Percentiles rank a stretch among this genome's conserved stretches.
Conservation (phyloP, 129 eudicot species). For the Chrysanthemum makinoi region DNA sequence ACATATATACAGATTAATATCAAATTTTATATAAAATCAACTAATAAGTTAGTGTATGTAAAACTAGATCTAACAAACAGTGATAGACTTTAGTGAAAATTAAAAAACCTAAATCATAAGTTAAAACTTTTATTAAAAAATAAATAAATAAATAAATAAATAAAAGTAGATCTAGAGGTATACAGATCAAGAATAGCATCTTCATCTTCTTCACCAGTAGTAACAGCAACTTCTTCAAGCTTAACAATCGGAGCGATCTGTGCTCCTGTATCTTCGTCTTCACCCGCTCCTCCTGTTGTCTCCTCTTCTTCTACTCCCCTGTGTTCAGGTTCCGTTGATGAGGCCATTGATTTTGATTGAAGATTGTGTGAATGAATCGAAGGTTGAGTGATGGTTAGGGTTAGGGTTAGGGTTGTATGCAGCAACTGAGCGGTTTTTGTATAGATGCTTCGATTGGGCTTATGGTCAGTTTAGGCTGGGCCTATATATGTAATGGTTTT, state of each 20-base stretch:
- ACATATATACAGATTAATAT: too few species aligned
- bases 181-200: slow-evolving; percentile 78
- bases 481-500: too few species aligned
- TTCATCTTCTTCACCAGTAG: slow-evolving; percentile 82
- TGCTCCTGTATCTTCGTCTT: slow-evolving; percentile 88
- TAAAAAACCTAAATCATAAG: too few species aligned
- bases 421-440: too few species aligned
- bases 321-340: slow-evolving; percentile 58
- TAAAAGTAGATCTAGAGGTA: slow-evolving; percentile 4
- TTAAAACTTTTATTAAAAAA: not conserved
- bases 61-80: too few species aligned
- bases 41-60: too few species aligned
- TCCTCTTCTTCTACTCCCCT: slow-evolving; percentile 62
- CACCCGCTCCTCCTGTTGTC: slow-evolving; percentile 35
- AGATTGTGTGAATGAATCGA: not conserved
- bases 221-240: slow-evolving; percentile 75
- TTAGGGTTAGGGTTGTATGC: too few species aligned
- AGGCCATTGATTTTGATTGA: slow-evolving; percentile 39
- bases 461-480: too few species aligned
- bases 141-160: not conserved
- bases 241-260: slow-evolving; percentile 72
- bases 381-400: not conserved
- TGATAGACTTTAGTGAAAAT: too few species aligned
- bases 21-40: too few species aligned
- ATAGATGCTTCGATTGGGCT: too few species aligned